A percentile compares a stretch with the other conserved stretches of the same genome.
Evolutionary conservation across 192 early-diverging fungal genomes (phyloP).

Genomic region (Globomyces pollinis-pini): DNA sequence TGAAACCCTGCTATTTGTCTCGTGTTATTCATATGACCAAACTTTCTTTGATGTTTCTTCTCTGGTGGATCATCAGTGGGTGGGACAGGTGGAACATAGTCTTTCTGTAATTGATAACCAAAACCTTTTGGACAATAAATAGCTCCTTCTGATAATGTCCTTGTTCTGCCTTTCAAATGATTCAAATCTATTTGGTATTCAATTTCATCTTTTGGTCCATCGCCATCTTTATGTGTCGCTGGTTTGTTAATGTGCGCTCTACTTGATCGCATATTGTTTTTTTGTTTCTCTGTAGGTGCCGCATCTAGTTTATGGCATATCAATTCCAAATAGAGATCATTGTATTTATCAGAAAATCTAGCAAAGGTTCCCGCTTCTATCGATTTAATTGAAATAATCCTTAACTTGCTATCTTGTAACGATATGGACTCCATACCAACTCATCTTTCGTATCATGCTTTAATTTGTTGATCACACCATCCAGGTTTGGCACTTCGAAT

Average conservation of each 20-base stretch:
- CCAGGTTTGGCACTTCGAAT: constrained; percentile 42
- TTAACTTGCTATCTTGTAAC: constrained; percentile 18
- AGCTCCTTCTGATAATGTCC: constrained; percentile 26
- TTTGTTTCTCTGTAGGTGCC: not conserved
- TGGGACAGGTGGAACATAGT: not conserved
- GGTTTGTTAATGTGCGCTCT: not conserved
- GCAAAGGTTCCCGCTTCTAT: constrained; percentile 26
- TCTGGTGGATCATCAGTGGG: not conserved
- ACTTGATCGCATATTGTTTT: not conserved
- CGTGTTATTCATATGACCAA: not conserved
- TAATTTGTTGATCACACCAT: constrained; percentile 31
- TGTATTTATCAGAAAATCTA: constrained; percentile 30
- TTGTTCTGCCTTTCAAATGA: constrained; percentile 27
- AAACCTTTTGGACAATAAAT: constrained; percentile 12
- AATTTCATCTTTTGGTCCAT: constrained; percentile 10
- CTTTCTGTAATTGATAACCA: not conserved
- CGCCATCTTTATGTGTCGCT: no score
- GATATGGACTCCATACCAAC: constrained; percentile 24
- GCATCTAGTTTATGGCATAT: constrained; percentile 2
- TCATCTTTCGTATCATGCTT: constrained; percentile 31
- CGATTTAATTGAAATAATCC: not conserved
- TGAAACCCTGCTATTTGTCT: not conserved
- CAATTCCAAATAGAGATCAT: constrained; percentile 30
- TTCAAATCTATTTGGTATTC: constrained; percentile 25
- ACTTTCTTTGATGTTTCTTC: not conserved